Conservation (phyloP, 202 grass and related monocot species). For the Brachypodium distachyon region DNA sequence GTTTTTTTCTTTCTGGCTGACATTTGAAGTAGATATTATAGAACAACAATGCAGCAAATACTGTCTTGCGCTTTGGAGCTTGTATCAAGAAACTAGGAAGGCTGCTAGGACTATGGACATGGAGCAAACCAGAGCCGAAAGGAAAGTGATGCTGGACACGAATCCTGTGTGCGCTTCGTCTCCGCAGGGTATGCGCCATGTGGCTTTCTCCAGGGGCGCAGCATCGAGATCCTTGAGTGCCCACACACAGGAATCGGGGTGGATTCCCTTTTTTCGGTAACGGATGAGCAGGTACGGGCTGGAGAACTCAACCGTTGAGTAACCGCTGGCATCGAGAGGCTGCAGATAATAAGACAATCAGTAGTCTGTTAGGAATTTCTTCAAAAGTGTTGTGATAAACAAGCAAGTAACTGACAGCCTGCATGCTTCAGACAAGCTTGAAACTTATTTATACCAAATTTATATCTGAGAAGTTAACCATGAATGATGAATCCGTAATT, state of each 20-base stretch:
- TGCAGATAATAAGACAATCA: constrained; percentile 15
- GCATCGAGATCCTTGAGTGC: constrained; percentile 5
- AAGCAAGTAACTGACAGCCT: background rate
- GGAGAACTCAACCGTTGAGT: constrained; percentile 35
- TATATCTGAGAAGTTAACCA: background rate
- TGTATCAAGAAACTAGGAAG: constrained; percentile 5
- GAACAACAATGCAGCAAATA: background rate
- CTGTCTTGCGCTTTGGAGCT: background rate
- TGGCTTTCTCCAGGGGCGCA: constrained; percentile 6
- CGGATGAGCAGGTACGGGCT: constrained; percentile 44
- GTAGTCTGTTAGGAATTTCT: background rate
- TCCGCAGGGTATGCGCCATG: constrained; percentile 64
- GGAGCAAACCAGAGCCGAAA: constrained; percentile 62
- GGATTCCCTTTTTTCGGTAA: constrained; percentile 37
- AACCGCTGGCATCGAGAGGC: constrained; percentile 57
- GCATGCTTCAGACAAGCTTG: background rate
- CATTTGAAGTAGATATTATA: background rate
- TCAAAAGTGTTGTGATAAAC: background rate
- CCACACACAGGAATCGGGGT: constrained; percentile 33
- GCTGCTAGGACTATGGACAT: constrained; percentile 51
- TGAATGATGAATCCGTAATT: too few species aligned
- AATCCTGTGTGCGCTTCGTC: constrained; percentile 37
- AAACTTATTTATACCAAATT: background rate
- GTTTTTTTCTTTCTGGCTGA: too few species aligned
- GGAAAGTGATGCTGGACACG: constrained; percentile 52